Base-by-base conservation (phyloP, 768 basidiomycete genomes). In the Pisolithus tinctorius region DNA sequence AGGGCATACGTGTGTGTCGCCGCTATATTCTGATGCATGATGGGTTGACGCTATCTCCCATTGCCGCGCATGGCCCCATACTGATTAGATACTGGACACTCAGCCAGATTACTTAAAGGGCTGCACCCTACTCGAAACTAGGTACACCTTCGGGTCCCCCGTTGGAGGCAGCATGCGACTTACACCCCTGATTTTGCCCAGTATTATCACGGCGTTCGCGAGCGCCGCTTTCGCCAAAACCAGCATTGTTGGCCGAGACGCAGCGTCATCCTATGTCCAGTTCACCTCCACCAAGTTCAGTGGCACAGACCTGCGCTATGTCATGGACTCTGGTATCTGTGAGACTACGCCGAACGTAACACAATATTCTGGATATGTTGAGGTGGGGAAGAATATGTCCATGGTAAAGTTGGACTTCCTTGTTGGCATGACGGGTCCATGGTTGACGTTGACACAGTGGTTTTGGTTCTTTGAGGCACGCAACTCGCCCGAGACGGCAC, bases 381-480 rank as follows among this genome's bases (percentile, higher is more conserved):
- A 83, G 38, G 65, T 85, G 25, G 79, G 75, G 13, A 67, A 58
- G 10, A 76, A 80, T 47, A 81, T 79, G 75, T 81, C 79, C 0
- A 78, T 81, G 77, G 81, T 81, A 42, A 29, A 16, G 27, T 17
- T 29, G 13, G 34, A 34, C 34, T 45, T 29, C 26, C 6, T 4
- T 16, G 11, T 13, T 45, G 25, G 14, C 13, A 14, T 30, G 27
- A 27, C n/a, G 13, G 39, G 34, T 47, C 14, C 23, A 5, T 7
- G 36, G 36, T 13, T 45, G 13, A 45, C 43, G 14, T 17, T 4
- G n/a, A 16, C 7, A 37, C 47, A 83, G 83, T 85, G 81, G 81
- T 86, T 85, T 58, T 86, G 83, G 81, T 86, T 84, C 64, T 86
- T 86, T 49, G 84, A 81, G 54, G 75, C 84, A 2, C 74, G 84